These are phyloP conservation scores for Euphrasia confusa DNA, from an alignment of 257 asterid species.

Conservation along the genomic window DNA sequence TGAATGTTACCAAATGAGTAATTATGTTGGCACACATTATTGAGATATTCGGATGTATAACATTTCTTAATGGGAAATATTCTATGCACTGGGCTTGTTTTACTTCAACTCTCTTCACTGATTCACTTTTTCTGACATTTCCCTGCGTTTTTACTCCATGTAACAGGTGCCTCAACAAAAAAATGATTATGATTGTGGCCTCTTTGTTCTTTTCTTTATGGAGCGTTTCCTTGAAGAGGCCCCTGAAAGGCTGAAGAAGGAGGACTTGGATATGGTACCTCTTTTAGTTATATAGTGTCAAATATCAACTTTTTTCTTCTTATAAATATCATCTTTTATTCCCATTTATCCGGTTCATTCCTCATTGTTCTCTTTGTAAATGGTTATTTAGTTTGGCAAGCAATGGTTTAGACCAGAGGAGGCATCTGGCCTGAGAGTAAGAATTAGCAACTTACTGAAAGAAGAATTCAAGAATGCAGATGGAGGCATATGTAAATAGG, in stretches of 20 bases:
- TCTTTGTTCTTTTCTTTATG: slow-evolving; percentile 82
- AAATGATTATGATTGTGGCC: slow-evolving; percentile 86
- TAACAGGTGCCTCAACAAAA: slow-evolving; percentile 87
- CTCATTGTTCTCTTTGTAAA: slow-evolving; percentile 5
- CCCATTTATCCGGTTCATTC: neutral
- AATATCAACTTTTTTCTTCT: neutral
- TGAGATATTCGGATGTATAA: no score
- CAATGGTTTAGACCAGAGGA: slow-evolving; percentile 74
- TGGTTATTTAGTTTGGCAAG: slow-evolving; percentile 66
- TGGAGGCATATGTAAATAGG: slow-evolving; percentile 22
- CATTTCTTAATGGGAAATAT: no score
- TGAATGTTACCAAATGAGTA: slow-evolving; percentile 4
- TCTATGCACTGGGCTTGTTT: no score
- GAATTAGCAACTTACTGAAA: slow-evolving; percentile 38
- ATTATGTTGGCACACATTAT: no score
- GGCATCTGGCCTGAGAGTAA: slow-evolving; percentile 68
- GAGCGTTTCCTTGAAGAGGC: slow-evolving; percentile 71
- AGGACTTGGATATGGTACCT: slow-evolving; percentile 54
- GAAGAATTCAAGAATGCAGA: slow-evolving; percentile 48
- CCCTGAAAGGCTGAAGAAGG: slow-evolving; percentile 56
- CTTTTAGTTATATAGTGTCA: neutral
- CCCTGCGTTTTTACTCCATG: slow-evolving; percentile 3
- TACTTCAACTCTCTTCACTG: neutral
- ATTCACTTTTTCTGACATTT: slow-evolving; percentile 1
- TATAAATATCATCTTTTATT: neutral